These are phyloP conservation scores for Hexamita inflata DNA, from an alignment of 208 protist genomes.

Conservation along the genomic window DNA sequence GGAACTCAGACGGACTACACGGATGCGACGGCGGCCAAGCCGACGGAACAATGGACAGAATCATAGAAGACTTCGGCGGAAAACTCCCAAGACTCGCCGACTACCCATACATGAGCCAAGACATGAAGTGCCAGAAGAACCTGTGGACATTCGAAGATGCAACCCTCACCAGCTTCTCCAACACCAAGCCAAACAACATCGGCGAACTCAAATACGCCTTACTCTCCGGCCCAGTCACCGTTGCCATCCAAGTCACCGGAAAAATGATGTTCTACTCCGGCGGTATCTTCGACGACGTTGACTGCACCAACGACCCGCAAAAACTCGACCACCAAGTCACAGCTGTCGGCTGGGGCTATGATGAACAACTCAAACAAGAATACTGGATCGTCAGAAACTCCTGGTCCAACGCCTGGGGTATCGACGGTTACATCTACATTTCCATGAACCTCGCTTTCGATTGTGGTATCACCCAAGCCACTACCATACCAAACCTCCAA, in stretches of 20 bases:
- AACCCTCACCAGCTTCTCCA: background rate
- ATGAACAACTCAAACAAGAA: background rate
- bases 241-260: background rate
- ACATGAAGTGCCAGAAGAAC: background rate
- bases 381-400: slow-evolving; percentile 23
- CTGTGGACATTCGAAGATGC: background rate
- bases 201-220: slow-evolving; percentile 1
- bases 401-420: slow-evolving; percentile 18
- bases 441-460: background rate
- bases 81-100: background rate
- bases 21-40: slow-evolving; percentile 5
- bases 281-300: background rate
- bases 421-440: slow-evolving; percentile 23
- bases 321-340: background rate
- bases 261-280: background rate
- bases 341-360: slow-evolving; percentile 3
- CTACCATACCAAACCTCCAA: too few species aligned
- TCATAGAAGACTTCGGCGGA: background rate
- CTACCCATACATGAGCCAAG: background rate
- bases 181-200: background rate
- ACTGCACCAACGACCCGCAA: background rate
- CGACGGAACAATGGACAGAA: background rate
- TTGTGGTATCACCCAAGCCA: slow-evolving; percentile 1
- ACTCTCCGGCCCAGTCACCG: background rate
- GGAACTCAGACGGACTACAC: too few species aligned